phyloP scores from a whole-genome alignment of 345 rosid genomes.

The Mallotus nudiflorus region DNA sequence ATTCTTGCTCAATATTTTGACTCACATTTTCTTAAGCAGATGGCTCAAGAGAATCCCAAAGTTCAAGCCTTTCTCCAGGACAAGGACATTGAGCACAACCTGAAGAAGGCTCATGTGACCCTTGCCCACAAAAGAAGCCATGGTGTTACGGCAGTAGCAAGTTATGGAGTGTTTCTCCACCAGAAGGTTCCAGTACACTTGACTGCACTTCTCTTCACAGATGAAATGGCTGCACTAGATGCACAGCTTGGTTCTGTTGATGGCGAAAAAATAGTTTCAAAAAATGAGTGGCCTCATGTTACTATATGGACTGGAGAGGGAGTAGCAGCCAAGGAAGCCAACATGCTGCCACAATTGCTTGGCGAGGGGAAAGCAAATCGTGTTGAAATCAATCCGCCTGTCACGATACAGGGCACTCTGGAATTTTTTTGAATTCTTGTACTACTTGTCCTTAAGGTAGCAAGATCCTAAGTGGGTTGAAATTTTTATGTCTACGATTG shows the following conservation, averaged over 20 bases:
- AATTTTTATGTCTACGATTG: not conserved
- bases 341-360: slow-evolving; percentile 56
- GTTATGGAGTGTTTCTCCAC: slow-evolving; percentile 49
- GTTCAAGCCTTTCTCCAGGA: slow-evolving; percentile 54
- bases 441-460: not conserved
- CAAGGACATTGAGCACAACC: slow-evolving; percentile 48
- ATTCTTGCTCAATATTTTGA: not conserved
- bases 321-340: slow-evolving; percentile 72
- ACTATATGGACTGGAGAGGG: slow-evolving; percentile 87
- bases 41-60: slow-evolving; percentile 46
- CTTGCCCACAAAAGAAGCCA: slow-evolving; percentile 96
- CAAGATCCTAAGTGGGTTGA: slow-evolving; percentile 9
- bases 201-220: slow-evolving; percentile 65
- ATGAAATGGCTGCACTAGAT: slow-evolving; percentile 78
- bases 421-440: slow-evolving; percentile 49
- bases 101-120: slow-evolving; percentile 66
- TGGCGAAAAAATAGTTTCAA: slow-evolving; percentile 55
- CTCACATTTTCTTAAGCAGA: slow-evolving; percentile 36
- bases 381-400: slow-evolving; percentile 64
- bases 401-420: slow-evolving; percentile 60
- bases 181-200: slow-evolving; percentile 65
- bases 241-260: slow-evolving; percentile 66
- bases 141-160: slow-evolving; percentile 79
- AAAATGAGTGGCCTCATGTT: slow-evolving; percentile 86
- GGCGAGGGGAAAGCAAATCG: slow-evolving; percentile 71